Base-by-base conservation (phyloP, 805 yeast genomes). In the Wickerhamiella alocasiicola region DNA sequence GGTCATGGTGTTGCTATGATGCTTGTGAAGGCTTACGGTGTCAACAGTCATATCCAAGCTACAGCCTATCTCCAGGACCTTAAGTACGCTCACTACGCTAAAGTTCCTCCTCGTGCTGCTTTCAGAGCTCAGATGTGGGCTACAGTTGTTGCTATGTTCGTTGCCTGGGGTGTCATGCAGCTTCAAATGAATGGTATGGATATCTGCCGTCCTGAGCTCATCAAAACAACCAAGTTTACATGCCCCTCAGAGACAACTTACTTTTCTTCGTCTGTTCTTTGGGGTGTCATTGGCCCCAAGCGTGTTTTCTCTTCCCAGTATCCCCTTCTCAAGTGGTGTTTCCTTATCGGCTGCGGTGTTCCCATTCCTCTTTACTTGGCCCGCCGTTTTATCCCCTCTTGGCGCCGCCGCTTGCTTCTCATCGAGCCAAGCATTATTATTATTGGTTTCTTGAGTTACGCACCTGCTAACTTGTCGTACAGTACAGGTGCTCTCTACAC, bases 281-380 rank as follows among this genome's bases (percentile, higher is more conserved):
- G 78, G 76, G 78, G 79, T 47, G 55, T 63, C 3, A 67, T 76
- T 53, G 81, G 81, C 3, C 82, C 84, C 6, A 71, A 71, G 54
- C 52, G 61, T 16, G 50, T 59, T 13, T 54, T 62, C 38, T 63
- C 67, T 37, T 71, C 72, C 0, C 53, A 76, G 15, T 78, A 78
- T 51, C 82, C 83, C 1, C 60, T 68, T 9, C 59, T 78, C 44
- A 70, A 72, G 54, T 77, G 74, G 70, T 72, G 80, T 46, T 77
- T 78, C 64, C 60, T 77, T 25, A 61, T 73, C 39, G 83, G 84
- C 4, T 55, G 53, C 6, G 28, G 44, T 18, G 31, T 47, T 12
- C 54, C 53, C 13, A n/a, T 46, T 25, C 51, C 50, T 26, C 45
- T 43, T 44, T 49, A 46, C 53, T 43, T 38, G 12, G 33, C 36